A percentile compares a stretch with the other conserved stretches of the same genome.
These are phyloP conservation scores for Flaveria trinervia DNA, from an alignment of 129 eudicot genomes.

Conservation along the genomic window DNA sequence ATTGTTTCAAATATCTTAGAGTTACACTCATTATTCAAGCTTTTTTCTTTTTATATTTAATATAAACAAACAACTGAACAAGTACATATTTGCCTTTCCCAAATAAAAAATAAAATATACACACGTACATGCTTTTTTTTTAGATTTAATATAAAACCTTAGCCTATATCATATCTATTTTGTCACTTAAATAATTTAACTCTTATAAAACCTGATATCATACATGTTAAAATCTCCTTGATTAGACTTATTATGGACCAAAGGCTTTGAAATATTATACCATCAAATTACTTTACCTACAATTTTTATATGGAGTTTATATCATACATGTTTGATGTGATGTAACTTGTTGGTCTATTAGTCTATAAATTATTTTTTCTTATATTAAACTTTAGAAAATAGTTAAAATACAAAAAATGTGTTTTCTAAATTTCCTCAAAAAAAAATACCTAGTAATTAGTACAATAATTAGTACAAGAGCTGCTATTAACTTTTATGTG, in stretches of 20 bases:
- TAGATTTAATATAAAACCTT: too few relatives aligned
- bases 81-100: too few relatives aligned
- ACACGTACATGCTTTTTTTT: too few relatives aligned
- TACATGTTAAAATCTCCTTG: neutral
- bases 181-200: neutral
- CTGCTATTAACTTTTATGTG: constrained; percentile 36
- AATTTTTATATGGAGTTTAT: too few relatives aligned
- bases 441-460: neutral
- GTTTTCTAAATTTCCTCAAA: neutral
- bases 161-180: neutral
- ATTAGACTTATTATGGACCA: neutral
- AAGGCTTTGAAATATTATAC: constrained; percentile 3
- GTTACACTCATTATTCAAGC: neutral
- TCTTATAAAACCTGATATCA: neutral
- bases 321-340: too few relatives aligned
- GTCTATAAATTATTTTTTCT: too few relatives aligned
- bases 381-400: neutral
- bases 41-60: too few relatives aligned
- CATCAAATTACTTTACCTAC: neutral
- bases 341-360: too few relatives aligned
- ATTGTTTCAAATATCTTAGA: neutral
- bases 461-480: neutral
- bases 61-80: neutral
- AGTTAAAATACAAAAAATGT: neutral
- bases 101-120: too few relatives aligned